A percentile compares a stretch with the other conserved stretches of the same genome.
Conservation (phyloP, 225 moss, liverwort and hornwort species). For the Pseudisothecium myosuroides region DNA sequence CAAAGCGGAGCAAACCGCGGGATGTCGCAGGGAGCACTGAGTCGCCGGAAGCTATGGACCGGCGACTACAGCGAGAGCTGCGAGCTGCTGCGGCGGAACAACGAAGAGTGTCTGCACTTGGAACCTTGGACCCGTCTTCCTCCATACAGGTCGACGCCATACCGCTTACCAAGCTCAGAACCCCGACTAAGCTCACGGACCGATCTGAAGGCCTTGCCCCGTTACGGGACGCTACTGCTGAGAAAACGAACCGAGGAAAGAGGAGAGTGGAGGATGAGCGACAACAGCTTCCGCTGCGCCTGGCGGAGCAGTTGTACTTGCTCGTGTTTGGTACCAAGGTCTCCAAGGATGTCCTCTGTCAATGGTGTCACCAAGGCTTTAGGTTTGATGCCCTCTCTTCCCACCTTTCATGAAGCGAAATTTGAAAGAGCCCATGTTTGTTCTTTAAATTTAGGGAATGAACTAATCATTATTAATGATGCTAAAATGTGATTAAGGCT, state of each 20-base stretch:
- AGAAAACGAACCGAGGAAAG: constrained; percentile 75
- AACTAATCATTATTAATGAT: neutral
- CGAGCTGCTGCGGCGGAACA: constrained; percentile 98
- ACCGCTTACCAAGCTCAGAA: constrained; percentile 20
- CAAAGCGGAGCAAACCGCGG: constrained; percentile 95
- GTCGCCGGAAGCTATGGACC: constrained; percentile 65
- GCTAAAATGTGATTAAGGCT: neutral
- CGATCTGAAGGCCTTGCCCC: constrained; percentile 41
- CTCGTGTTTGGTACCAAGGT: constrained; percentile 80
- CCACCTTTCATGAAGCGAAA: neutral
- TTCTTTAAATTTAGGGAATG: neutral
- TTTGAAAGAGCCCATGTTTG: neutral
- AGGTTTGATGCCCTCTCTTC: constrained; percentile 33
- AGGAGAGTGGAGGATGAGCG: constrained; percentile 85
- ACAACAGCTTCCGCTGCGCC: constrained; percentile 60
- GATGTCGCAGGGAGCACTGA: constrained; percentile 62
- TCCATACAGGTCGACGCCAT: constrained; percentile 32
- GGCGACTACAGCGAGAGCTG: constrained; percentile 80
- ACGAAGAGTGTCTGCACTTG: constrained; percentile 49
- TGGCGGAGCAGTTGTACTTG: constrained; percentile 91
- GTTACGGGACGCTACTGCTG: constrained; percentile 40
- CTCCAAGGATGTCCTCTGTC: constrained; percentile 82
- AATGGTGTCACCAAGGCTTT: constrained; percentile 99
- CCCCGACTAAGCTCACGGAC: constrained; percentile 30
- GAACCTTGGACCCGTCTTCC: constrained; percentile 34